Percentiles rank a stretch among this genome's conserved stretches.
phyloP scores from a whole-genome alignment of 768 basidiomycete species.

The Lepiota brunneoincarnata region DNA sequence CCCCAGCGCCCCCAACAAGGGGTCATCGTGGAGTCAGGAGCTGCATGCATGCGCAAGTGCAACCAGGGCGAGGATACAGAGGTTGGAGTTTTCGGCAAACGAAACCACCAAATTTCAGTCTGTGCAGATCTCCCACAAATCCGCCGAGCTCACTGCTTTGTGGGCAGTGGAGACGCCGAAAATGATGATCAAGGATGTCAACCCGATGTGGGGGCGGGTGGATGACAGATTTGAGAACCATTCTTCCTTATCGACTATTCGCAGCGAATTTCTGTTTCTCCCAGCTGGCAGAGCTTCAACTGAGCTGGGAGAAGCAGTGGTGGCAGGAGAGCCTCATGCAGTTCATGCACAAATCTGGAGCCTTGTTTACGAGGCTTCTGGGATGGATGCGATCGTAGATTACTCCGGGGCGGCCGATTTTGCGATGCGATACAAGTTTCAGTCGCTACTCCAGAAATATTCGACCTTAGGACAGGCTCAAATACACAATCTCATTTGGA shows the following conservation, averaged over 20 bases:
- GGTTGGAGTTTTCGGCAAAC: background rate
- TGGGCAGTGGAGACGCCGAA: background rate
- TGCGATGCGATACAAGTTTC: too few species aligned
- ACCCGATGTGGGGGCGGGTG: background rate
- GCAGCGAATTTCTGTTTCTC: background rate
- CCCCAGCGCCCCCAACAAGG: conserved; percentile 10
- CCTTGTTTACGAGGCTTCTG: too few species aligned
- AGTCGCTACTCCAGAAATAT: too few species aligned
- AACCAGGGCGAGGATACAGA: background rate
- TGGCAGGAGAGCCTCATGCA: too few species aligned
- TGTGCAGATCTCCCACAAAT: background rate
- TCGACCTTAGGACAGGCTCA: too few species aligned
- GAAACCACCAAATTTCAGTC: background rate
- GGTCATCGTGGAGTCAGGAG: conserved; percentile 13
- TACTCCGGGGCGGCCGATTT: too few species aligned
- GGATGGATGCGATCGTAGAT: too few species aligned
- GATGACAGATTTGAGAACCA: background rate
- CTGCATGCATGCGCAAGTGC: conserved; percentile 7
- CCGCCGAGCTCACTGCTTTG: background rate
- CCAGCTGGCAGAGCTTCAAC: too few species aligned
- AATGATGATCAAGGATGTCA: background rate
- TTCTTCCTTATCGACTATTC: background rate
- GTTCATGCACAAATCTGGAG: too few species aligned
- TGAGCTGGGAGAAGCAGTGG: too few species aligned
- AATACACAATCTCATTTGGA: too few species aligned